Evolutionary conservation across 2,329 filamentous ascomycete genomes (phyloP).

Genomic region (Hymenoscyphus fraxineus): DNA sequence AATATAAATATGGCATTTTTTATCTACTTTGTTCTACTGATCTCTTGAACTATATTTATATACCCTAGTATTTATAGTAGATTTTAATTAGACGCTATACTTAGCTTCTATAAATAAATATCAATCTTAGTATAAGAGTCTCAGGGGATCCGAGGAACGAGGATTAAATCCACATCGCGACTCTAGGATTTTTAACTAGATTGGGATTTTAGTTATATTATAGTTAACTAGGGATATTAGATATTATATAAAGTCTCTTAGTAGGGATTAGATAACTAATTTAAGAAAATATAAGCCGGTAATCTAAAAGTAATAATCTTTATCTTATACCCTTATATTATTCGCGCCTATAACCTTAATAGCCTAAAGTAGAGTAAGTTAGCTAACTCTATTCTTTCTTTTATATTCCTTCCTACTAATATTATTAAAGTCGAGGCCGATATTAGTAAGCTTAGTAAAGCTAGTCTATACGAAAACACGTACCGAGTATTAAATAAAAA

Average conservation of each 20-base stretch:
- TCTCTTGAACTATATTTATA: too few species aligned
- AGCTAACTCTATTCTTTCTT: not conserved
- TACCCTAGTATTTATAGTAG: too few species aligned
- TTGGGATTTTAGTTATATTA: not conserved
- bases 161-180: too few species aligned
- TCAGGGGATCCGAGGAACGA: too few species aligned
- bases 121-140: too few species aligned
- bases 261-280: not conserved
- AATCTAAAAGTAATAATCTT: not conserved
- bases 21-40: too few species aligned
- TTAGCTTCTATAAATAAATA: too few species aligned
- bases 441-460: not conserved
- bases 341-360: not conserved
- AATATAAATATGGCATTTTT: too few species aligned
- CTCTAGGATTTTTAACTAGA: too few species aligned
- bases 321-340: not conserved
- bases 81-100: too few species aligned
- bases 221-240: not conserved
- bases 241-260: not conserved
- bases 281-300: not conserved
- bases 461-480: not conserved
- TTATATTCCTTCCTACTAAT: not conserved
- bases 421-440: not conserved
- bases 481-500: not conserved
- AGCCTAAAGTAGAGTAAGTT: not conserved